phyloP scores from a whole-genome alignment of 2,329 filamentous ascomycete genomes.

The Periconia macrospinosa region DNA sequence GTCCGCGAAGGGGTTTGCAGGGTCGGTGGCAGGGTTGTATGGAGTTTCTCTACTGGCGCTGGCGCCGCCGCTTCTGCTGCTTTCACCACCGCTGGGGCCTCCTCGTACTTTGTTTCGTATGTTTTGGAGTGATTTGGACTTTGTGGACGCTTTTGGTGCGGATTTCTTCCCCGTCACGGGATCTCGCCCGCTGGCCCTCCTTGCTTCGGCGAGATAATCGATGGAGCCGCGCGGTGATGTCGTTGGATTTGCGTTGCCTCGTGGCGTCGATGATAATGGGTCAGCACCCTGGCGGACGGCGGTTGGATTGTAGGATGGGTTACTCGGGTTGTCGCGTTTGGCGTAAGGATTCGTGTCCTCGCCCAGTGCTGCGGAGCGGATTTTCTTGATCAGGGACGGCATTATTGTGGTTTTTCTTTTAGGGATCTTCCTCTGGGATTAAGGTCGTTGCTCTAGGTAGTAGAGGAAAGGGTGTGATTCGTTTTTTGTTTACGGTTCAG shows the following conservation, averaged over 20 bases:
- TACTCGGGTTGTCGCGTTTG: neutral
- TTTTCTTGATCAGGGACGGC: neutral
- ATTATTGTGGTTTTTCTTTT: neutral
- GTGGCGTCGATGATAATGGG: neutral
- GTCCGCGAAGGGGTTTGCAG: neutral
- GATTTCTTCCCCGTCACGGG: constrained; percentile 17
- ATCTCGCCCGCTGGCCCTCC: constrained; percentile 17
- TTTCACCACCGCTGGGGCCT: neutral
- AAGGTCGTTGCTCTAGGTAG: no score
- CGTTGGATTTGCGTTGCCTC: neutral
- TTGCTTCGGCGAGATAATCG: constrained; percentile 25
- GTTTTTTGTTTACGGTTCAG: no score
- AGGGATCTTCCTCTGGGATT: no score
- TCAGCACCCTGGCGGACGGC: neutral
- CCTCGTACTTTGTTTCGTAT: neutral
- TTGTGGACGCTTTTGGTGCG: neutral
- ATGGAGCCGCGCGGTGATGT: constrained; percentile 6
- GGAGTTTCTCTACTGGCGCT: neutral
- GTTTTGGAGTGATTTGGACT: neutral
- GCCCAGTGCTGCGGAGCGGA: neutral
- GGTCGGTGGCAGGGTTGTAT: neutral
- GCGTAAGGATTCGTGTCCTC: neutral
- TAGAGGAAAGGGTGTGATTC: no score
- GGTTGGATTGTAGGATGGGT: neutral
- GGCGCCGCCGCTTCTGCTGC: neutral